These are phyloP conservation scores for Trametes elegans DNA, from an alignment of 768 basidiomycete species.

Conservation along the genomic window DNA sequence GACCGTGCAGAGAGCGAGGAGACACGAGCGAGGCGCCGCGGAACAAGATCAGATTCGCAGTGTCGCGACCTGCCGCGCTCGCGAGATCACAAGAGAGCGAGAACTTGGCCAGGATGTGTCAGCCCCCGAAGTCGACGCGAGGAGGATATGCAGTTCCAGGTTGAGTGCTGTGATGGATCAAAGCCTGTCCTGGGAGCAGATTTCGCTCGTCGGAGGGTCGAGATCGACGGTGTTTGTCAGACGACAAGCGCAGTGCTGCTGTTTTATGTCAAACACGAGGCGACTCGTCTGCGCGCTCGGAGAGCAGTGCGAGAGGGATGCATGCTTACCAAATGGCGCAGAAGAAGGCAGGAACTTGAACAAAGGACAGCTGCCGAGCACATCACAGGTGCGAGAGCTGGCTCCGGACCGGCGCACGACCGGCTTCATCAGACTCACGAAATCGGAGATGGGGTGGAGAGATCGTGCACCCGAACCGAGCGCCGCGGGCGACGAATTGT, in stretches of 20 bases:
- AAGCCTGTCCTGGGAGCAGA: neutral
- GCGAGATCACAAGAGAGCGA: neutral
- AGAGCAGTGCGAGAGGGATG: neutral
- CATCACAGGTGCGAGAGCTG: neutral
- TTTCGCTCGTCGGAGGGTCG: neutral
- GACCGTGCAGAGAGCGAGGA: constrained; percentile 2
- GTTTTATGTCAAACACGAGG: neutral
- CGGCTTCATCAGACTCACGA: neutral
- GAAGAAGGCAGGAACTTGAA: neutral
- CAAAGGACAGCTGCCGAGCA: neutral
- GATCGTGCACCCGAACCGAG: constrained; percentile 3
- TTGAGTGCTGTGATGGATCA: neutral
- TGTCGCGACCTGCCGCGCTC: neutral
- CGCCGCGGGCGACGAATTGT: constrained; percentile 6
- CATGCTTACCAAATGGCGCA: neutral
- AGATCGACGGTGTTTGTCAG: neutral
- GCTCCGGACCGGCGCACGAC: constrained; percentile 6
- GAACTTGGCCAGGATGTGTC: neutral
- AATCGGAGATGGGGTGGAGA: constrained; percentile 14
- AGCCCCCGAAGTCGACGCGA: neutral
- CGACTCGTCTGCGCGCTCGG: neutral
- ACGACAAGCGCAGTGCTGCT: neutral
- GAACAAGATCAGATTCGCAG: neutral
- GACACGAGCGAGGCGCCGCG: constrained; percentile 1
- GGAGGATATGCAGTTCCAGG: neutral